Percentiles rank a stretch among this genome's conserved stretches.
These are phyloP conservation scores for Gnomoniopsis smithogilvyi DNA, from an alignment of 2,329 filamentous ascomycete species.

Conservation along the genomic window DNA sequence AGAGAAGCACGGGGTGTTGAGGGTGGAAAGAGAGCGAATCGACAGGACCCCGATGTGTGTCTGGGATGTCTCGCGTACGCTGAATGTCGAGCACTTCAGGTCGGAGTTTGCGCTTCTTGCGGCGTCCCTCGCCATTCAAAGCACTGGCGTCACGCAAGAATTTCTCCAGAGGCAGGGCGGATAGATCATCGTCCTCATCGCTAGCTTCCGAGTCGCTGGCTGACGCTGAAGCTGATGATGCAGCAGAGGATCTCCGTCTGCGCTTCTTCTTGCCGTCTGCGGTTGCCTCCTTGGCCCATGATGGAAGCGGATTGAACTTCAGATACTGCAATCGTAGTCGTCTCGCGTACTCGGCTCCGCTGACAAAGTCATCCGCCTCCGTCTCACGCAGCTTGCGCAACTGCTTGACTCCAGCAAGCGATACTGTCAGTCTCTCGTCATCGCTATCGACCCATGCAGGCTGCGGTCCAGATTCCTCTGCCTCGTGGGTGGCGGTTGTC, in stretches of 20 bases:
- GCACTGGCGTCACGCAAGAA: constrained; percentile 73
- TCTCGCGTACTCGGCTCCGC: constrained; percentile 78
- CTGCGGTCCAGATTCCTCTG: constrained; percentile 31
- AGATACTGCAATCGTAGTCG: constrained; percentile 76
- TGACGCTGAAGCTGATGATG: constrained; percentile 31
- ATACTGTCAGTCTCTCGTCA: constrained; percentile 82
- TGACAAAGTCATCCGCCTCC: constrained; percentile 82
- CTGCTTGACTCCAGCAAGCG: constrained; percentile 70
- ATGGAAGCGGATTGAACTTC: constrained; percentile 55
- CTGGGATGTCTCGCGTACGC: constrained; percentile 79
- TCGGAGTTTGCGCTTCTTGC: constrained; percentile 68
- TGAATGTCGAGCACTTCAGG: constrained; percentile 91
- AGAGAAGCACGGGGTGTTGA: constrained; percentile 80
- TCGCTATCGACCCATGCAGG: constrained; percentile 93
- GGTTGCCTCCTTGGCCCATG: constrained; percentile 55
- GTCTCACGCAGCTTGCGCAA: constrained; percentile 79
- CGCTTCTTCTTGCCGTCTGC: constrained; percentile 46
- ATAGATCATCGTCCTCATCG: constrained; percentile 52
- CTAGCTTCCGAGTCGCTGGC: constrained; percentile 27
- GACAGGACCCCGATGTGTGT: constrained; percentile 74
- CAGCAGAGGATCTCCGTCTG: constrained; percentile 48
- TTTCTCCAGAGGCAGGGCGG: constrained; percentile 72
- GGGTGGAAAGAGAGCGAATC: constrained; percentile 88
- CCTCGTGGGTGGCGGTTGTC: constrained; percentile 23
- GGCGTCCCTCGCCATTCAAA: constrained; percentile 51